Percentiles rank a stretch among this genome's conserved stretches.
Evolutionary conservation across 2,329 filamentous ascomycete genomes (phyloP).

Genomic region (Boeremia exigua): DNA sequence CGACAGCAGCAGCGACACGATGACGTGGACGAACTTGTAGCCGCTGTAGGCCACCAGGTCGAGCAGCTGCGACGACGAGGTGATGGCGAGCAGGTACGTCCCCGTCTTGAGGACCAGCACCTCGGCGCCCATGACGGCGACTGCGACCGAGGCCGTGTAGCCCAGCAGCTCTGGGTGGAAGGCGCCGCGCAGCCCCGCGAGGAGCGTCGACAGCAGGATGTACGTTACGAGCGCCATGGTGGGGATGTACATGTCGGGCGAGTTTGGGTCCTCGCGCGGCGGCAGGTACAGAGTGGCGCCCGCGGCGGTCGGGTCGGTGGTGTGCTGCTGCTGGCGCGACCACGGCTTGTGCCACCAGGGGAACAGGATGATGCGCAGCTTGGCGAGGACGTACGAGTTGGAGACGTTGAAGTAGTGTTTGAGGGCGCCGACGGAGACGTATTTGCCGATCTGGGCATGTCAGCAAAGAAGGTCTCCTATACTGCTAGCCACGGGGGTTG

Average conservation of each 20-base stretch:
- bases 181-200: slow-evolving; percentile 86
- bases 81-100: slow-evolving; percentile 92
- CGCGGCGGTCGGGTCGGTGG: slow-evolving; percentile 22
- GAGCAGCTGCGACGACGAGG: slow-evolving; percentile 88
- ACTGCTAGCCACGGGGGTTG: no score
- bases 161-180: slow-evolving; percentile 95
- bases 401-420: slow-evolving; percentile 99
- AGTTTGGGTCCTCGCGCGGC: slow-evolving; percentile 94
- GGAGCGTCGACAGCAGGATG: slow-evolving; percentile 87
- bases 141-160: slow-evolving; percentile 82
- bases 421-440: slow-evolving; percentile 88
- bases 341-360: slow-evolving; percentile 98
- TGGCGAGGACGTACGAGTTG: slow-evolving; percentile 94
- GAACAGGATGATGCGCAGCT: slow-evolving; percentile 91
- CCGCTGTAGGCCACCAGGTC: slow-evolving; percentile 96
- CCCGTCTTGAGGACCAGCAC: slow-evolving; percentile 90
- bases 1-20: slow-evolving; percentile 80
- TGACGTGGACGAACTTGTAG: slow-evolving; percentile 98
- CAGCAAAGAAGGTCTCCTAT: background rate
- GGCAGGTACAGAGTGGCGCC: slow-evolving; percentile 69
- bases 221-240: slow-evolving; percentile 98
- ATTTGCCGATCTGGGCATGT: slow-evolving; percentile 69
- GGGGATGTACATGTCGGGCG: slow-evolving; percentile 99
- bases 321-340: slow-evolving; percentile 83
- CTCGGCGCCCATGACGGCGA: slow-evolving; percentile 84